Percentiles rank a stretch among this genome's conserved stretches.
Conservation (phyloP, 345 rosid species). For the Eucalyptus pauciflora region DNA sequence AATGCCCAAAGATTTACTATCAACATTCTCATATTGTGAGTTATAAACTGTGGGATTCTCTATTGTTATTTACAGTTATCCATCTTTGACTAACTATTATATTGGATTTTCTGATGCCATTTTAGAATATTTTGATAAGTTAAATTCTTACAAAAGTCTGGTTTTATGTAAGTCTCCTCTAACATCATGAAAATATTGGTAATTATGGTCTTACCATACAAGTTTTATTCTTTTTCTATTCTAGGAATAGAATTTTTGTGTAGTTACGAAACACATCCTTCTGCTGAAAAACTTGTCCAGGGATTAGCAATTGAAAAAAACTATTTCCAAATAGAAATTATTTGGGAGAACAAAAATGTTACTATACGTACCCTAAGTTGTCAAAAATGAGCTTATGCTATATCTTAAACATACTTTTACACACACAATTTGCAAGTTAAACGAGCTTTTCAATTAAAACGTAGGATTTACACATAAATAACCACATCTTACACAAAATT, state of each 20-base stretch:
- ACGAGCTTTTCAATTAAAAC: background rate
- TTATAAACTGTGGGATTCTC: background rate
- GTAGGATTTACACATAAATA: background rate
- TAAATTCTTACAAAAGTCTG: accelerated
- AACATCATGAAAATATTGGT: background rate
- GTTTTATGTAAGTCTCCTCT: background rate
- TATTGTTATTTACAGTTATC: too few species aligned
- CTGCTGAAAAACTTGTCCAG: background rate
- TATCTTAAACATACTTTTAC: too few species aligned
- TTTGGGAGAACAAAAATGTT: background rate
- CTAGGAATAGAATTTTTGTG: too few species aligned
- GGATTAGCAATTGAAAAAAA: background rate
- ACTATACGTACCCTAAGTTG: accelerated
- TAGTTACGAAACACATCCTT: too few species aligned
- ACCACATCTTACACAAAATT: too few species aligned
- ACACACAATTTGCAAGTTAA: background rate
- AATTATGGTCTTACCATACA: background rate
- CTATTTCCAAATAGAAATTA: too few species aligned
- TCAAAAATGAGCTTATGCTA: background rate
- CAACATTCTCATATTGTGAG: background rate
- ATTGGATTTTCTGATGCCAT: background rate
- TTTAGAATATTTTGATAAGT: background rate
- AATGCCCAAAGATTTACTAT: background rate
- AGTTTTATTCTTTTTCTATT: too few species aligned
- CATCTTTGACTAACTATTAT: too few species aligned